Evolutionary conservation across 495 filamentous ascomycete genomes (phyloP), one percentile per base, ranked within the genome.

Genomic region (Aspergillus ostianus): DNA sequence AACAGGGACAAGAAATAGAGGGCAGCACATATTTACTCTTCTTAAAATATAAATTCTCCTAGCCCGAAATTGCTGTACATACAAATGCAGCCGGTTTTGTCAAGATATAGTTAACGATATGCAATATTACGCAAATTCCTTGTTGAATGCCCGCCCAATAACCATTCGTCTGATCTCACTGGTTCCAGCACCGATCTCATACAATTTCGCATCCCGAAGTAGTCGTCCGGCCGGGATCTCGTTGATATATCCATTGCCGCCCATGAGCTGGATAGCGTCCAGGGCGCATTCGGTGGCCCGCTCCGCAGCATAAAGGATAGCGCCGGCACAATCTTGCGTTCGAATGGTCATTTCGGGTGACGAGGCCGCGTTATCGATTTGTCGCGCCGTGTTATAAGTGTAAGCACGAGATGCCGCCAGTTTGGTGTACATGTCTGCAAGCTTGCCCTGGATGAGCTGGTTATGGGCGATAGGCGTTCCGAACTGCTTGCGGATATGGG

Each of bases 341-440:
- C 84, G 76, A 60, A 94, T 87, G 1, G 64, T 57, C 15, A 72
- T 55, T n/a, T 71, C 71, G 6, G 80, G 69, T 1, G 65, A 55
- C 0, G 73, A 67, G 4, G 84, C 85, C n/a, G 80, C 73, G 68
- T 88, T 85, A 65, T 97, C 93, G 12, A 96, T 84, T 19, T 82
- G 75, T 23, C 79, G 81, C n/a, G 91, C 91, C 4, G 89, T 90
- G 21, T 84, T 77, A 58, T 90, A 89, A 0, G 90, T 96, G 73
- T 94, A 96, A 29, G 90, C 82, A 17, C 85, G 80, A 4, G 89
- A 86, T 4, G 91, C 92, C 59, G 90, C 87, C 27, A 93, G 82
- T 73, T 95, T 94, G 36, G 90, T 96, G 77, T 98, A 94, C 92
- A 98, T 98, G 71, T 97, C 92, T 57, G 94, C 92, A 20, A 98